Base-by-base conservation (phyloP, 257 asterid genomes). In the Nicotiana paniculata region DNA sequence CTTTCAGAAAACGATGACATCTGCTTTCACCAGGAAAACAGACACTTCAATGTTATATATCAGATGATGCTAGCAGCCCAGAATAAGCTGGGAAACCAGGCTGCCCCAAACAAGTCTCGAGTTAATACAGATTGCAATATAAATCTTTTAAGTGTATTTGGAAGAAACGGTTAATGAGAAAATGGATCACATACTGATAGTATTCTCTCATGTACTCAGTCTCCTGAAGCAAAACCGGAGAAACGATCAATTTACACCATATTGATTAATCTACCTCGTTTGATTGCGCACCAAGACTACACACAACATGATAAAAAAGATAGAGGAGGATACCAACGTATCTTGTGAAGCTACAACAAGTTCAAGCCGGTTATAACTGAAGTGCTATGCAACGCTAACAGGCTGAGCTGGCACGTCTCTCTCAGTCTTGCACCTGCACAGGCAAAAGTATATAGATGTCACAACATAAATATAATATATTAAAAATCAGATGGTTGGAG, bases 381-480 rank as follows among this genome's bases (percentile, higher is more conserved):
- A 53, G 32, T 10, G 28, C 82, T 70, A 84, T 62, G 86, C 84
- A 82, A 86, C 86, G 37, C 82, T 61, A 43, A 84, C 88, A 10
- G 89, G 79, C 54, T 80, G 85, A 77, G 85, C 67, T 46, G 66
- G 24, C 66, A 65, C 81, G 28, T 86, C 88, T 58, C 89, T 88
- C 69, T 80, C 81, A 16, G 82, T 82, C 81, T 86, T 86, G 88
- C 90, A 88, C 87, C 88, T 87, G 87, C 7, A 85, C 80, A 69
- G 43, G 37, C 85, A 81, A 54, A 5, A 72, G 37, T 46, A 54
- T 13, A 58, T 12, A 21, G 39, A 74, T 48, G 63, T 74, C 79
- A 74, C 13, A 63, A 51, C 62, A 26, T 30, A 51, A 3, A 7
- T 26, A 24, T 26, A 15, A 16, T 48, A 54, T 48, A 13, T 63